These are phyloP conservation scores for Sporothrix dimorphospora DNA, from an alignment of 2,329 filamentous ascomycete species.

Conservation along the genomic window DNA sequence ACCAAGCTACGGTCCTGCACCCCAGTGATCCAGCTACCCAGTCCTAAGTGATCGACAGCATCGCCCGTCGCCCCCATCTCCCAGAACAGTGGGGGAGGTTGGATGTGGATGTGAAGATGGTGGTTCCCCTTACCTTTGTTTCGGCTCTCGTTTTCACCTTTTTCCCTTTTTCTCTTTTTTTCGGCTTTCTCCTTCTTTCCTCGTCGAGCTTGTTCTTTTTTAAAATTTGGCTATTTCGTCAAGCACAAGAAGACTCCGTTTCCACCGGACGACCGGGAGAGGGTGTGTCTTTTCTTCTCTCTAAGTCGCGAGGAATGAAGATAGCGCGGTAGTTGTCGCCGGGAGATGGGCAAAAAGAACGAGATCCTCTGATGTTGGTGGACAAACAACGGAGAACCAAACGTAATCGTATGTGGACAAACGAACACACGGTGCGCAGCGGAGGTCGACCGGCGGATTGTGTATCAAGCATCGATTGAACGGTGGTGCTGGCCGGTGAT, in stretches of 20 bases:
- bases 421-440: background rate
- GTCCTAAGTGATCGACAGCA: background rate
- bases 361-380: background rate
- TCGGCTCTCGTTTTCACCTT: background rate
- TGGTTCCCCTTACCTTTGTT: slow-evolving; percentile 13
- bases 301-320: background rate
- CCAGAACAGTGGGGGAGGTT: slow-evolving; percentile 4
- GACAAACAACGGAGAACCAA: background rate
- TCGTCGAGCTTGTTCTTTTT: background rate
- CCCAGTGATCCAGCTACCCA: background rate
- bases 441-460: background rate
- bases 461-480: background rate
- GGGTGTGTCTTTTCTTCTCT: background rate
- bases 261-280: background rate
- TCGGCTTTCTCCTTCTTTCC: background rate
- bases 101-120: background rate
- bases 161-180: background rate
- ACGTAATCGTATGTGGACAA: background rate
- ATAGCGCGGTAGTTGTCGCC: slow-evolving; percentile 7
- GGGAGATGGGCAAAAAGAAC: background rate
- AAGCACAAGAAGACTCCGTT: background rate
- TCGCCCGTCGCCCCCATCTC: slow-evolving; percentile 10
- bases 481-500: no score
- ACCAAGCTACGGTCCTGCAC: no score
- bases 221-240: background rate